phyloP scores from a whole-genome alignment of 2,329 filamentous ascomycete genomes.

The Fusarium temperatum region DNA sequence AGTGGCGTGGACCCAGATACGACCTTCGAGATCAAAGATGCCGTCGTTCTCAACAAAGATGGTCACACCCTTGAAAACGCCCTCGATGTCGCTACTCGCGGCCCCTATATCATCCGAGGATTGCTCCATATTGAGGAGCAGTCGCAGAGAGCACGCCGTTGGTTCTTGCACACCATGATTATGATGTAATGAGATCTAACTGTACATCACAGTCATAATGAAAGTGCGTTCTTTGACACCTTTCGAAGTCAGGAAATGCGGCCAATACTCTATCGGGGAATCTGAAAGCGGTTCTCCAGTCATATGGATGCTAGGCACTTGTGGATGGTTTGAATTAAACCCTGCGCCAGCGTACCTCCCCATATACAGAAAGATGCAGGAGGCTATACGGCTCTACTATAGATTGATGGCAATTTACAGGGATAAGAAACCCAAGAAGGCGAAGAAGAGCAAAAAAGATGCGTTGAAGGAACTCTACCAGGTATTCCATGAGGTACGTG shows the following conservation, averaged over 20 bases:
- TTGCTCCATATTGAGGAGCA: slow-evolving; percentile 62
- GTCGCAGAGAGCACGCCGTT: slow-evolving; percentile 48
- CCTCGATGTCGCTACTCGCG: slow-evolving; percentile 66
- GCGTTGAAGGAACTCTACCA: slow-evolving; percentile 42
- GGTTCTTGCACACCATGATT: slow-evolving; percentile 31
- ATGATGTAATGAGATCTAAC: slow-evolving; percentile 20
- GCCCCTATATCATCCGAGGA: slow-evolving; percentile 70
- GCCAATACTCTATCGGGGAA: slow-evolving; percentile 63
- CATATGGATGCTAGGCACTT: slow-evolving; percentile 68
- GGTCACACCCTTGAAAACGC: slow-evolving; percentile 66
- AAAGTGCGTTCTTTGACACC: slow-evolving; percentile 43
- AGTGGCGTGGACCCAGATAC: slow-evolving; percentile 59
- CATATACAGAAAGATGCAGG: slow-evolving; percentile 67
- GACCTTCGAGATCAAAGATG: slow-evolving; percentile 69
- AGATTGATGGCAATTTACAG: slow-evolving; percentile 66
- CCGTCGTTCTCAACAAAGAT: slow-evolving; percentile 64
- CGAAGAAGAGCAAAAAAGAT: slow-evolving; percentile 43
- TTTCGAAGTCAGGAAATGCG: slow-evolving; percentile 64
- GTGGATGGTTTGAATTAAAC: slow-evolving; percentile 75
- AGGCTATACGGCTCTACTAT: slow-evolving; percentile 72
- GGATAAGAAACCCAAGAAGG: slow-evolving; percentile 43
- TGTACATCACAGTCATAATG: slow-evolving; percentile 44
- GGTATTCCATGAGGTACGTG: slow-evolving; percentile 47
- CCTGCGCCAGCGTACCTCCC: slow-evolving; percentile 65
- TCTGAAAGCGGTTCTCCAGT: slow-evolving; percentile 60